Base-by-base conservation (phyloP, 352 stramenopile species). In the Globisporangium radiosum region DNA sequence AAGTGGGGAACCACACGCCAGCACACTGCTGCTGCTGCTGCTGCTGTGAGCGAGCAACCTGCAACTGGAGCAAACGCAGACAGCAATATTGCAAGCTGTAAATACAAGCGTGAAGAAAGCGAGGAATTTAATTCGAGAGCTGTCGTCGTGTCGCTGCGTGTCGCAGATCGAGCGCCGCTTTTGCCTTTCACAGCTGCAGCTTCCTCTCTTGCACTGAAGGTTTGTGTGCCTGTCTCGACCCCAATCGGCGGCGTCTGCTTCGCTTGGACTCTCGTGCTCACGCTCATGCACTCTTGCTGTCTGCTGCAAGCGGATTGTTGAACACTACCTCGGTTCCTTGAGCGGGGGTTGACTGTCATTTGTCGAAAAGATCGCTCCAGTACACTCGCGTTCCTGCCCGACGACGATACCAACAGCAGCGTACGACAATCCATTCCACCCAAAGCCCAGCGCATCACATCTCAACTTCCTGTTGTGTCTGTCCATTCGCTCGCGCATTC, bases 321-420 rank as follows among this genome's bases (percentile, higher is more conserved):
- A 65, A 65, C 59, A 39, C 48, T 33, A 33, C 25, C 8, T 39
- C 39, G 13, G 51, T 47, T 65, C 52, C 14, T 65, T 65, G 59
- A 65, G 53, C 47, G 40, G 25, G 14, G 44, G 40, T 33, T 2
- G 25, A 33, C 49, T 59, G 59, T 47, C 59, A 65, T 59, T 65
- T 65, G 59, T 38, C 50, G 45, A 65, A 65, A 65, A 59, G 59
- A 65, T 59, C 59, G 48, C 44, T 54, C 11, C 43, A 14, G n/a
- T 11, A n/a, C 43, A 47, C 43, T 17, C 43, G 25, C 25, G 25
- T 15, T 47, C 43, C 15, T 11, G 5, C 43, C 13, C 7, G 43
- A 47, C 43, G 43, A 17, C 43, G 7, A 47, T 15, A 17, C 25
- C 25, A 10, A 43, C 49, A 63, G 7, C 33, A 51, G 11, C 47